A percentile compares a stretch with the other conserved stretches of the same genome.
These are phyloP conservation scores for Tylopilus felleus DNA, from an alignment of 768 basidiomycete species.

Conservation along the genomic window DNA sequence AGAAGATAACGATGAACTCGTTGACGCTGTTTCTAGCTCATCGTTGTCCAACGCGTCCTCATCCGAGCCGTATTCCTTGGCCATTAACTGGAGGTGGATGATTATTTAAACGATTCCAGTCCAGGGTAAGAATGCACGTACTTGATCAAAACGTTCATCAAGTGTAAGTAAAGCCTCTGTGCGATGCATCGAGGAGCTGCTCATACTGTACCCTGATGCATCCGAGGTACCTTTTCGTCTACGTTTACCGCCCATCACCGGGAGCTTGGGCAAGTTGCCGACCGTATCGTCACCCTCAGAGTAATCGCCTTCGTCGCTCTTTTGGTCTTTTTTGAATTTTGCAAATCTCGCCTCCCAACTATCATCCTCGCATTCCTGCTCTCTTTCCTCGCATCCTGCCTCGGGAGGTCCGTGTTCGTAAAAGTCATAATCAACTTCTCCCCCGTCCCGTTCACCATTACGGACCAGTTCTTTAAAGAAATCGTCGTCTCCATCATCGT, in stretches of 20 bases:
- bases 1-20: constrained; percentile 32
- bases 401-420: constrained; percentile 41
- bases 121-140: constrained; percentile 33
- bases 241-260: constrained; percentile 76
- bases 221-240: constrained; percentile 73
- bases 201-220: constrained; percentile 96
- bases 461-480: constrained; percentile 72
- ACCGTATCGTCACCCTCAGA: constrained; percentile 83
- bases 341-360: constrained; percentile 81
- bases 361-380: constrained; percentile 29
- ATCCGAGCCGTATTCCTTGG: constrained; percentile 70
- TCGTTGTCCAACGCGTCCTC: constrained; percentile 51
- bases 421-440: constrained; percentile 69
- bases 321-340: constrained; percentile 63
- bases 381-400: constrained; percentile 20
- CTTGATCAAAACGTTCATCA: constrained; percentile 94
- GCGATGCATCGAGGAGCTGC: constrained; percentile 91
- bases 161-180: constrained; percentile 85
- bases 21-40: constrained; percentile 41
- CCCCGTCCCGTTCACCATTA: constrained; percentile 62
- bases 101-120: background rate
- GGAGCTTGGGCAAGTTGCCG: constrained; percentile 66
- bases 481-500: constrained; percentile 67
- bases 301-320: constrained; percentile 42
- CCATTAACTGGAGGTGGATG: constrained; percentile 52